Base-by-base conservation (phyloP, 805 yeast species). In the Priceomyces carsonii region DNA sequence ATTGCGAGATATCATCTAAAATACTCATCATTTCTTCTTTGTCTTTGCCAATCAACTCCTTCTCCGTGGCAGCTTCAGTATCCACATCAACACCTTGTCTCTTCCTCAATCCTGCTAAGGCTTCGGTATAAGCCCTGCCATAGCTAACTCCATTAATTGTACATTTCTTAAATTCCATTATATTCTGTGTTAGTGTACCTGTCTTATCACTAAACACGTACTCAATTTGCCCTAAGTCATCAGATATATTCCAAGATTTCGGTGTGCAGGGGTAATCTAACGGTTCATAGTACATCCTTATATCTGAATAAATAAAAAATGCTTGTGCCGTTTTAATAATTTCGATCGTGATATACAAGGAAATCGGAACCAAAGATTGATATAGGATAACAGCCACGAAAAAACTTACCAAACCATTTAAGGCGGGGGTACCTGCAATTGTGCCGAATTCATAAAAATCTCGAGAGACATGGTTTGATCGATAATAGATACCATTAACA, bases 151-250 rank as follows among this genome's bases (percentile, higher is more conserved):
- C 93, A 51, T 77, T 78, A 35, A 85, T 79, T 3, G 93, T 79
- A 57, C 88, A 80, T 54, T 85, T 85, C 47, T 84, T 85, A 59
- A 82, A 85, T 53, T 85, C 93, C 95, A 85, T 85, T 18, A 85
- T 77, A 53, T 85, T 85, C 55, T 85, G 93, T 1, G 95, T 85
- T 49, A 85, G 61, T 1, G 95, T 85, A 42, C 95, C 95, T 0
- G 95, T 85, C 55, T 85, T 85, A 61, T 85, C 95, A 61, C 88
- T 80, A 57, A 85, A 85, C 32, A 85, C 78, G 53, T 85, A 85
- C 55, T 85, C 95, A 45, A 85, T 81, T 57, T 85, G 95, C 20
- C 95, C 95, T 48, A 85, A 65, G 59, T 85, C 95, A 66, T 85
- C 95, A 3, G 90, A 82, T 28, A 85, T 85, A 52, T 78, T 82